Evolutionary conservation across 2,329 filamentous ascomycete species (phyloP), one percentile per base, ranked within the genome.

Genomic region (Talaromyces atroroseus): DNA sequence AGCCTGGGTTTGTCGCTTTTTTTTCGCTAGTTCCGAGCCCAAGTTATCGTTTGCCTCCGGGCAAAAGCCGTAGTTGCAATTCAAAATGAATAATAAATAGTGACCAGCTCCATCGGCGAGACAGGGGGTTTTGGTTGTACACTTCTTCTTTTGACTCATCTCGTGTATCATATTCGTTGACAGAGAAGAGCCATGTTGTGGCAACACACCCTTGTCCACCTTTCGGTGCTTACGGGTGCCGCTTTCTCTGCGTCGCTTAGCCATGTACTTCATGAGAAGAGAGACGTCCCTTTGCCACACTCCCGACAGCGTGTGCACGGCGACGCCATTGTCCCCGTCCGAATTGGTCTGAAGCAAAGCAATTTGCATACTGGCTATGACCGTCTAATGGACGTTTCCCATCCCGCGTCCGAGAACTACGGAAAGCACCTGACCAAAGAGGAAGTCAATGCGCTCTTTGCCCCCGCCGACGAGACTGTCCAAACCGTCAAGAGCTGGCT

Each of bases 401-500:
- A 56, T 21, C 53, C 53, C 6, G 49, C 36, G 18, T 56, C 53
- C 16, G 14, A 23, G 20, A 56, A 56, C 6, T 56, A 56, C 40
- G 53, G 53, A 44, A 56, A 56, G 23, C 53, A 56, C 50, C 53
- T 56, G 10, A 45, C 47, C 8, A 56, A 56, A 38, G 53, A 56
- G 21, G 53, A 56, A 46, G 53, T 56, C 10, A 38, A 56, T 20
- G 40, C 45, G 6, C 20, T 56, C n/a, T 56, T 56, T 18, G 46
- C 53, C 20, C 53, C 53, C 10, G 53, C 47, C 21, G 53, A 56
- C 2, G 53, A 56, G 36, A 56, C 53, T 1, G 18, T 56, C 11
- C 47, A 51, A n/a, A 18, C 38, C 38, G 53, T 56, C 24, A 56
- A 56, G 38, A 56, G 20, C 38, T 56, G 53, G 53, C 48, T 56